Evolutionary conservation across 2,329 filamentous ascomycete genomes (phyloP), one percentile per base, ranked within the genome.

Genomic region (Talaromyces sp.): DNA sequence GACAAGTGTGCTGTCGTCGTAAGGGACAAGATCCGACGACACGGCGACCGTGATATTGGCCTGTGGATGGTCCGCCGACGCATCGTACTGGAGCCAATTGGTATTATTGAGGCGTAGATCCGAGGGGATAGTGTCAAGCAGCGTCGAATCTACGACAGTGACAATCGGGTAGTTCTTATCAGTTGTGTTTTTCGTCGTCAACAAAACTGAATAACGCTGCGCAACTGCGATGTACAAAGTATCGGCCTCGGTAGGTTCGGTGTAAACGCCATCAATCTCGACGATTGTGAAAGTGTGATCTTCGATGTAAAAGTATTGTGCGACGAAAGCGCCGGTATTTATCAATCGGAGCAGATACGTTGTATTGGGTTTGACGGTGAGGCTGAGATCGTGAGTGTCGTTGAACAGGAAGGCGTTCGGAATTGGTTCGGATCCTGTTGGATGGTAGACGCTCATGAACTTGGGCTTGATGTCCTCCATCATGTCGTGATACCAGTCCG

Each of bases 261-360:
- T 87, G 69, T 90, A 92, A 11, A 91, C 82, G 7, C 90, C 90
- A 72, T 92, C 90, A 0, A 92, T 86, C 74, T 92, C 90, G 39
- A 92, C 84, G 63, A 92, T 87, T 33, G 81, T 84, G 78, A 92
- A 86, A 37, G 85, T 88, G 63, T 84, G 81, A 49, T 75, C 79
- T 67, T 83, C 80, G 52, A 84, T 80, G 64, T 74, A 80, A 62
- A 84, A 75, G 67, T 80, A 80, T 67, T 84, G 83, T 25, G 75
- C 78, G 1, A 80, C 82, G 75, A 93, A 93, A 10, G 90, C 90
- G 17, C 87, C 90, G 15, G 92, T 87, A 70, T 93, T 93, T 72
- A 91, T 82, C 69, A 93, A 78, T 33, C 89, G 88, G 70, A 94
- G 82, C n/a, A 92, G 78, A 66, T 93, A 93, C 0, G 88, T 93